Percentiles rank a stretch among this genome's conserved stretches.
These are phyloP conservation scores for Cytospora mali DNA, from an alignment of 2,329 filamentous ascomycete genomes.

Conservation along the genomic window DNA sequence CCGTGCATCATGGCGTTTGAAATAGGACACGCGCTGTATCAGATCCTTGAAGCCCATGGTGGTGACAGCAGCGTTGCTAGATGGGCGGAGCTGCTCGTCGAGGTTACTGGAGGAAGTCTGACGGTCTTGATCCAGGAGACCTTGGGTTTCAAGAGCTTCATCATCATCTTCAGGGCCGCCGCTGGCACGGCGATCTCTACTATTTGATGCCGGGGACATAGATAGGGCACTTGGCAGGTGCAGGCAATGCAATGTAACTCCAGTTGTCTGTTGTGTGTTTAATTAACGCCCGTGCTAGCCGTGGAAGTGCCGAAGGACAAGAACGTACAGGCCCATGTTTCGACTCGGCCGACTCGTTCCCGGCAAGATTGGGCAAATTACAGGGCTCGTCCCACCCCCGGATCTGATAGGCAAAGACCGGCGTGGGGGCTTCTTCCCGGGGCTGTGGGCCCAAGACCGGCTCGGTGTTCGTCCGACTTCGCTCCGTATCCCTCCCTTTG, in stretches of 20 bases:
- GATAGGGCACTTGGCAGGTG: neutral
- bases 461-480: neutral
- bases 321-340: neutral
- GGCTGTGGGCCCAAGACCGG: neutral
- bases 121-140: conserved; percentile 2
- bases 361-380: conserved; percentile 14
- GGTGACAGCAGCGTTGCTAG: neutral
- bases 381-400: neutral
- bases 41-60: conserved; percentile 18
- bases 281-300: too few relatives aligned
- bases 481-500: neutral
- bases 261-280: neutral
- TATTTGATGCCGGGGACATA: conserved; percentile 8
- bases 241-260: neutral
- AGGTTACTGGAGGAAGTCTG: neutral
- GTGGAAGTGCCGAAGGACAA: neutral
- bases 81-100: neutral
- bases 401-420: conserved; percentile 4
- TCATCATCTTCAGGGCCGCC: neutral
- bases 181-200: conserved; percentile 3
- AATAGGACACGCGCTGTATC: conserved; percentile 15
- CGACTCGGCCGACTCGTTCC: neutral
- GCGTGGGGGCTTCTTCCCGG: neutral
- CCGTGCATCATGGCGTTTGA: conserved; percentile 29
- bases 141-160: conserved; percentile 10